Evolutionary conservation across 2,329 filamentous ascomycete genomes (phyloP).

Genomic region (Macrophomina pseudophaseolina): DNA sequence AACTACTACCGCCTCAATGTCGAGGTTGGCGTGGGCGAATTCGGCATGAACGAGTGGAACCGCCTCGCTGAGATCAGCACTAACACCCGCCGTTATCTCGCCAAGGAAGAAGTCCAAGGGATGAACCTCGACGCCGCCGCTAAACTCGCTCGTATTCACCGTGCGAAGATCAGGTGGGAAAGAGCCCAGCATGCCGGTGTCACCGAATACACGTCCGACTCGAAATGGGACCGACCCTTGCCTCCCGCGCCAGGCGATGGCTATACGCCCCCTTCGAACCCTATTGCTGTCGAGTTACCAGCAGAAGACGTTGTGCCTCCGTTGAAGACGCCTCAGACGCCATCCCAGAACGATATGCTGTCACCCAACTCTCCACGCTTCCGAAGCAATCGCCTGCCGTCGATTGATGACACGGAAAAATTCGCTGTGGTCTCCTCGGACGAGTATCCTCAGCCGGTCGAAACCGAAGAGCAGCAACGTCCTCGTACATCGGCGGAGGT

Average conservation of each 20-base stretch:
- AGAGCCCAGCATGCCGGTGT: conserved; percentile 44
- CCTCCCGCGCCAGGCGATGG: conserved; percentile 30
- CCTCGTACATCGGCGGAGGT: conserved; percentile 11
- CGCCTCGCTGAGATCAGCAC: conserved; percentile 94
- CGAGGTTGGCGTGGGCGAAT: conserved; percentile 93
- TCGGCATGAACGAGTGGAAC: conserved; percentile 98
- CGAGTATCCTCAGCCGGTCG: conserved; percentile 56
- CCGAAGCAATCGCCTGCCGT: conserved; percentile 31
- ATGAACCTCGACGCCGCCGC: conserved; percentile 78
- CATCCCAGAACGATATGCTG: conserved; percentile 45
- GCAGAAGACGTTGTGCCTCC: conserved; percentile 56
- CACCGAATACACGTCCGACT: conserved; percentile 30
- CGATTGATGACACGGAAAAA: conserved; percentile 68
- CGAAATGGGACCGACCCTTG: conserved; percentile 33
- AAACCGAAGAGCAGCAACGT: conserved; percentile 30
- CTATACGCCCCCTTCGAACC: conserved; percentile 53
- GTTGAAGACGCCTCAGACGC: conserved; percentile 23
- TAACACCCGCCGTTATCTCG: conserved; percentile 82
- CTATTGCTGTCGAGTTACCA: conserved; percentile 63
- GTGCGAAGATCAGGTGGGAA: conserved; percentile 73
- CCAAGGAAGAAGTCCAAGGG: conserved; percentile 72
- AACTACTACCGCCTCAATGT: conserved; percentile 98
- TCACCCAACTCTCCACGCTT: conserved; percentile 51
- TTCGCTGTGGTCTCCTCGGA: conserved; percentile 68
- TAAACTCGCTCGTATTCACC: conserved; percentile 83